These are phyloP conservation scores for Picea glauca DNA, from an alignment of 75 land plant genomes.

Conservation along the genomic window DNA sequence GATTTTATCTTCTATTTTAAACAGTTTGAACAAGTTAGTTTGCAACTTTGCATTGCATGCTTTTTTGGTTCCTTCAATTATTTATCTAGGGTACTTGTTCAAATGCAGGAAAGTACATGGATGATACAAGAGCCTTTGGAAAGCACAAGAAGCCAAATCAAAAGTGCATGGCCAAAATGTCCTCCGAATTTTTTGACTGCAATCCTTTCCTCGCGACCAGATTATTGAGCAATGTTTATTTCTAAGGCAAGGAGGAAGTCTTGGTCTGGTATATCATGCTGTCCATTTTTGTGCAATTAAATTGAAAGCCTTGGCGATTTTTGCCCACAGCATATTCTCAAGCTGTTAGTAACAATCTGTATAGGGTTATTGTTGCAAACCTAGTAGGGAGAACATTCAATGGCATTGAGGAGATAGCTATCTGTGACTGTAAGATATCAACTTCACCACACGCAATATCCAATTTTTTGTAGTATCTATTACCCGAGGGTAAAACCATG, in stretches of 20 bases:
- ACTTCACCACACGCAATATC: background rate
- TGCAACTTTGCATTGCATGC: background rate
- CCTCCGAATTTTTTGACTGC: background rate
- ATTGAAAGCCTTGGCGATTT: background rate
- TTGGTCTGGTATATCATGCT: background rate
- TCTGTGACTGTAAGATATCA: background rate
- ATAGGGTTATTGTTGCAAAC: background rate
- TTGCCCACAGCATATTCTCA: background rate
- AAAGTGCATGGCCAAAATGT: background rate
- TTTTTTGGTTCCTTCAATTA: background rate
- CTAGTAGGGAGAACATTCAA: background rate
- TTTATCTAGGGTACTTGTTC: background rate
- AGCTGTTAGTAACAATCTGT: background rate
- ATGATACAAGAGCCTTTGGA: background rate
- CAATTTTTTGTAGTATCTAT: constrained; percentile 4
- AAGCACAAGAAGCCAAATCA: background rate
- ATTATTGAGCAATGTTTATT: background rate
- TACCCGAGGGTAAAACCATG: background rate
- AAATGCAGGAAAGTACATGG: background rate
- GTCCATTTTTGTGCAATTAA: constrained; percentile 5
- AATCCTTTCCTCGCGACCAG: background rate
- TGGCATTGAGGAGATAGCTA: background rate
- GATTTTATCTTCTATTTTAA: background rate
- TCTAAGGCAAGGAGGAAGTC: background rate
- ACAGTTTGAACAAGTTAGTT: background rate